Base-by-base conservation (phyloP, 2,329 filamentous ascomycete genomes). In the Fusarium metavorans region DNA sequence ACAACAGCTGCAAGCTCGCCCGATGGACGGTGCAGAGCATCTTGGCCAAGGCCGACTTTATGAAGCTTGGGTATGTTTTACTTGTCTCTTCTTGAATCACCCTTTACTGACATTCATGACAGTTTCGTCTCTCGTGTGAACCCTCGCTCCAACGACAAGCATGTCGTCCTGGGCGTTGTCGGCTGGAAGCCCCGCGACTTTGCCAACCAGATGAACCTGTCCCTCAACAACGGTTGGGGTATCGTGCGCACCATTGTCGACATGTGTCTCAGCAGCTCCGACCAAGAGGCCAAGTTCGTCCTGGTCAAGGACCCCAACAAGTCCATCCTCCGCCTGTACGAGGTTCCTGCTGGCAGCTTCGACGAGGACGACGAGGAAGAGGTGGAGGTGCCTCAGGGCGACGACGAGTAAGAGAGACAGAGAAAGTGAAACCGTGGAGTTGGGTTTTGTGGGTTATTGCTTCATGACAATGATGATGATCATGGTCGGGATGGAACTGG, bases 111-210 rank as follows among this genome's bases (percentile, higher is more conserved):
- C 60, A 14, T 14, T 62, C 5, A 18, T 64, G 75, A 70, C 77
- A 96, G 96, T 80, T 99, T 99, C 86, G 95, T 99, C 74, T 98
- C 96, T 64, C 95, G 97, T 80, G 90, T 92, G 79, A 98, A 96
- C 88, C 96, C 97, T 77, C 96, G 97, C 88, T 92, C 91, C 80
- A 95, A 97, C 82, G 94, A 97, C 83, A 95, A 95, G 85, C 97
- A 99, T 86, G 94, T 98, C 81, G 92, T 99, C 76, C 92, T 99
- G 62, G 97, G 97, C 79, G 97, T 99, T 67, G 90, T 98, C 35
- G 95, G 95, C 85, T 98, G 97, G 92, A 99, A 99, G 89, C 97
- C 97, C 41, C 93, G 94, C 79, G 97, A 99, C 82, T 98, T 99
- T 79, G 97, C 97, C 73, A 90, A 91, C 81, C 97, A 99, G 89